Conservation (phyloP, 2,329 filamentous ascomycete species). For the Thielaviopsis cerberus region DNA sequence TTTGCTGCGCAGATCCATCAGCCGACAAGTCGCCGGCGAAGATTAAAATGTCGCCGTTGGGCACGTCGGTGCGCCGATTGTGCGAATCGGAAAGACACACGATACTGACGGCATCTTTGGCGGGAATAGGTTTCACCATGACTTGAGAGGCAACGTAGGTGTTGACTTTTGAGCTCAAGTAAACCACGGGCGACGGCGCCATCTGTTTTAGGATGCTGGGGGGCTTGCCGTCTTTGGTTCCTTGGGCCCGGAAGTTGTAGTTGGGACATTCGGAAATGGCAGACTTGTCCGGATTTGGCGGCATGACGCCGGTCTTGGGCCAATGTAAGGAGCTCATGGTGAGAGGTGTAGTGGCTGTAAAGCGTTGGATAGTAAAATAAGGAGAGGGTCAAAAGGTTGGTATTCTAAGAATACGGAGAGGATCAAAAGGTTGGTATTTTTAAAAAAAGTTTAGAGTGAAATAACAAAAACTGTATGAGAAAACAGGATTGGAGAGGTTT, state of each 20-base stretch:
- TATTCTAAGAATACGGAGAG: too few relatives aligned
- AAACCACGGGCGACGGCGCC: neutral
- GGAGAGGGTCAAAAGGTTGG: too few relatives aligned
- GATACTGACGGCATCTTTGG: slow-evolving; percentile 14
- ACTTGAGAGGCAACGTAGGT: neutral
- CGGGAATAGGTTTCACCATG: neutral
- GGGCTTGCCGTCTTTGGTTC: neutral
- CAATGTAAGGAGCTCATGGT: too few relatives aligned
- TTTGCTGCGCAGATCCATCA: slow-evolving; percentile 47
- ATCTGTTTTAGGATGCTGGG: neutral
- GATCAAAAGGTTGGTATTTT: too few relatives aligned
- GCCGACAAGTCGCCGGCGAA: slow-evolving; percentile 31
- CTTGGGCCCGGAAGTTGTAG: neutral
- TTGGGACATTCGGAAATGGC: neutral
- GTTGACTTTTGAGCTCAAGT: neutral
- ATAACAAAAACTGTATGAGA: too few relatives aligned
- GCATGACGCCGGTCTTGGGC: too few relatives aligned
- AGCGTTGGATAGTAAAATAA: too few relatives aligned
- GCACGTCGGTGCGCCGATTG: slow-evolving; percentile 21
- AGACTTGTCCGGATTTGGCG: too few relatives aligned
- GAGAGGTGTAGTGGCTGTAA: too few relatives aligned
- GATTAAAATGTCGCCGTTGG: slow-evolving; percentile 26
- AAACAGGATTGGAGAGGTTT: too few relatives aligned
- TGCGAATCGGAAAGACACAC: slow-evolving; percentile 29
- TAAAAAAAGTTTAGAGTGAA: too few relatives aligned